Base-by-base conservation (phyloP, 148 eudicot species). In the Cornus controversa region DNA sequence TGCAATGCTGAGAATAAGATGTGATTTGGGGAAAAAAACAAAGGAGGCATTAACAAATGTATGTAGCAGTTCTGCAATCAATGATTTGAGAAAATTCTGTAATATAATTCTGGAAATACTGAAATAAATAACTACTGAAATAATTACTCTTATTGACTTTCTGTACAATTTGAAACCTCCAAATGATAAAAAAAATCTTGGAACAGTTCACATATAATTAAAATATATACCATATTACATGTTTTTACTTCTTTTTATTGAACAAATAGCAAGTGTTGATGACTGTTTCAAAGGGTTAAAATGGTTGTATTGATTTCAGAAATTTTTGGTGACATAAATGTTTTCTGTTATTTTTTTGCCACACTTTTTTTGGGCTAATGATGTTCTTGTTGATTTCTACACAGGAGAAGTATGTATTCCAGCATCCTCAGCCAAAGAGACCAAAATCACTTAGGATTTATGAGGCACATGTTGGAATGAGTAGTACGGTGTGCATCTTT, bases 381-480 rank as follows among this genome's bases (percentile, higher is more conserved):
- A 79, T 77, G 25, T 63, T 45, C 66, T n/a, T n/a, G n/a, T n/a
- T n/a, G n/a, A 65, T 69, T 69, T 81, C 76, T 84, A 81, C 50
- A 76, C 81, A 96, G 99, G 99, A 93, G 70, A 92, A 83, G 75
- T 89, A 96, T 58, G 83, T 90, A 45, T 96, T 96, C 83, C 84
- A 90, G 77, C 98, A 96, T 84, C 91, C 96, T 77, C 94, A 88
- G 81, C 99, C 99, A 79, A 78, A 83, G 88, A 92, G 85, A 81
- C 99, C 99, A 79, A 75, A 91, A 72, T 96, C 99, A 31, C 89
- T 96, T 11, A 84, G 99, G 85, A 93, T 96, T 75, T 96, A 96
- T 66, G 99, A 93, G 85, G 78, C 93, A 29, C 99, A 96, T 80
- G 84, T 96, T 74, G 99, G 99, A 86, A 96, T 96, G 99, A 96